Percentiles rank a stretch among this genome's conserved stretches.
Evolutionary conservation across 2,329 filamentous ascomycete genomes (phyloP).

Genomic region (Herpomyces periplanetae): DNA sequence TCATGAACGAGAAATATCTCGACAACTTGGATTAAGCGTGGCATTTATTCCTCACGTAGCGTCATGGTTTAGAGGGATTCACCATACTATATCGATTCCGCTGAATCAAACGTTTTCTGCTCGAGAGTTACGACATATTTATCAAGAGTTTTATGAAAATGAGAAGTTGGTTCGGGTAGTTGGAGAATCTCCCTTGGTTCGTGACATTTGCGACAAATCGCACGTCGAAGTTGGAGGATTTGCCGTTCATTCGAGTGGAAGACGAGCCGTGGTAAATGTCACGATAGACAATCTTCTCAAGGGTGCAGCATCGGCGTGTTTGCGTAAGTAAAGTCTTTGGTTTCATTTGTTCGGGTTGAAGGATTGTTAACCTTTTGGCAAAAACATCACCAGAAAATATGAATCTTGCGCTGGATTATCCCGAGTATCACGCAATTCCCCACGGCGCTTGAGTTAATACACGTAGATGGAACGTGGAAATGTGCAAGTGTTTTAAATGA

Average conservation of each 20-base stretch:
- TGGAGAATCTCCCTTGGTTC: slow-evolving; percentile 53
- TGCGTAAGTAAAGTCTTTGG: slow-evolving; percentile 21
- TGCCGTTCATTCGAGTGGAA: slow-evolving; percentile 56
- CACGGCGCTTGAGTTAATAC: too few species aligned
- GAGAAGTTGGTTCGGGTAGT: slow-evolving; percentile 79
- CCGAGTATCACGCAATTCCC: slow-evolving; percentile 58
- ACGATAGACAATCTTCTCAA: slow-evolving; percentile 83
- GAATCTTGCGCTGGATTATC: slow-evolving; percentile 61
- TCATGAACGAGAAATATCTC: slow-evolving; percentile 60
- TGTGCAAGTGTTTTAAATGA: too few species aligned
- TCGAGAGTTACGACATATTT: slow-evolving; percentile 65
- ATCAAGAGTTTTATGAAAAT: slow-evolving; percentile 78
- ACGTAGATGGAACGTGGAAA: too few species aligned
- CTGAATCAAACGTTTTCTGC: slow-evolving; percentile 53
- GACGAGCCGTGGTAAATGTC: slow-evolving; percentile 66
- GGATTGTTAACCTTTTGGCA: slow-evolving; percentile 1
- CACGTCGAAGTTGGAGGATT: slow-evolving; percentile 80
- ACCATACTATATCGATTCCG: slow-evolving; percentile 62
- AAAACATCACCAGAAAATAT: slow-evolving; percentile 29
- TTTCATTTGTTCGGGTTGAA: slow-evolving; percentile 2
- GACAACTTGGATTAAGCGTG: slow-evolving; percentile 29
- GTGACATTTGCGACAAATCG: slow-evolving; percentile 45
- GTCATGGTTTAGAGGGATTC: slow-evolving; percentile 87
- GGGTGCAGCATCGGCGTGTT: slow-evolving; percentile 62
- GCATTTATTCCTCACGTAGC: slow-evolving; percentile 78